These are phyloP conservation scores for Obba rivulosa DNA, from an alignment of 768 basidiomycete genomes.

Conservation along the genomic window DNA sequence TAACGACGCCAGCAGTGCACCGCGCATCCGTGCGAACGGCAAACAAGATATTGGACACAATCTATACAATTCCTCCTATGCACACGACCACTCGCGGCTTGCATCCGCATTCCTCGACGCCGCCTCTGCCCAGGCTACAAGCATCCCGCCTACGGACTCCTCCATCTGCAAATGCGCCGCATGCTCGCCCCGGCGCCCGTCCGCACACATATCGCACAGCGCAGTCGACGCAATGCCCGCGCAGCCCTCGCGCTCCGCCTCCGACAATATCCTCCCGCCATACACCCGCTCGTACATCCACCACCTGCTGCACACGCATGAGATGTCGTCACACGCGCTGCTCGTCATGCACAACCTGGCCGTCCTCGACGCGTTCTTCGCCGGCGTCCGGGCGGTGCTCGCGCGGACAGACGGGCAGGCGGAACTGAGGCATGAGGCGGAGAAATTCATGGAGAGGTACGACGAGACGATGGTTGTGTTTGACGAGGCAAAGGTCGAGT, in stretches of 20 bases:
- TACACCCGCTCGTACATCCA: conserved; percentile 67
- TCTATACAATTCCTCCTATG: conserved; percentile 54
- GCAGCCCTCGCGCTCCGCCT: conserved; percentile 9
- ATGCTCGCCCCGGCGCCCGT: conserved; percentile 43
- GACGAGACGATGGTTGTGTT: conserved; percentile 44
- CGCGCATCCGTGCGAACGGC: conserved; percentile 12
- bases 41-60: conserved; percentile 62
- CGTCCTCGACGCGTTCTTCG: conserved; percentile 62
- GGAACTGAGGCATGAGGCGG: conserved; percentile 41
- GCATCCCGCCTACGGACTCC: background rate
- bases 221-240: conserved; percentile 20
- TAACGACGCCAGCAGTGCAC: conserved; percentile 1
- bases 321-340: conserved; percentile 81
- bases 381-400: conserved; percentile 42
- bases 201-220: conserved; percentile 40
- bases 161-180: conserved; percentile 47
- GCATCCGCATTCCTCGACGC: conserved; percentile 35
- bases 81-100: conserved; percentile 54
- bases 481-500: conserved; percentile 45
- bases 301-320: conserved; percentile 83
- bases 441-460: conserved; percentile 45
- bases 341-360: conserved; percentile 72
- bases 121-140: conserved; percentile 2
- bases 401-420: conserved; percentile 5
- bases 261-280: conserved; percentile 28